Percentiles rank a stretch among this genome's conserved stretches.
Evolutionary conservation across 176 grass and related monocot genomes (phyloP).

Genomic region (Puccinellia tenuiflora): DNA sequence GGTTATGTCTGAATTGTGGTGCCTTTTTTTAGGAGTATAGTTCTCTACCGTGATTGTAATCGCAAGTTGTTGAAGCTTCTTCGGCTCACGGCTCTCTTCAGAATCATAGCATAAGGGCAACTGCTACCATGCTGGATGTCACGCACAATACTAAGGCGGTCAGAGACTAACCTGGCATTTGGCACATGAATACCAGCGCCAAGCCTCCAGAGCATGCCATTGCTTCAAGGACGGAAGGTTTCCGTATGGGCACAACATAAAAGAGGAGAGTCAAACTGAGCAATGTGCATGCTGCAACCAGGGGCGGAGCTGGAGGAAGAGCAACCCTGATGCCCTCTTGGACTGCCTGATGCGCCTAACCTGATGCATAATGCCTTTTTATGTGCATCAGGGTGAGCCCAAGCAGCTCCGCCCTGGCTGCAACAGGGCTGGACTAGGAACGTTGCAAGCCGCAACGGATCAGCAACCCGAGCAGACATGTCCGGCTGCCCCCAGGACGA

Average conservation of each 20-base stretch:
- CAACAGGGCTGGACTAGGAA: not conserved
- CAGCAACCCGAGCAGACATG: not conserved
- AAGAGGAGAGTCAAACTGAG: not conserved
- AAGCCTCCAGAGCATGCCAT: not conserved
- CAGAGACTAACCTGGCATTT: not conserved
- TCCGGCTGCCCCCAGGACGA: not conserved
- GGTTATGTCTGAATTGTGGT: too few relatives aligned
- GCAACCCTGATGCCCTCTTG: too few relatives aligned
- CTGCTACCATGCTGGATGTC: not conserved
- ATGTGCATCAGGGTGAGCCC: too few relatives aligned
- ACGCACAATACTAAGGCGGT: not conserved
- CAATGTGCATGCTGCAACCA: not conserved
- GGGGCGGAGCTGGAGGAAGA: too few relatives aligned
- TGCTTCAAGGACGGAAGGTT: not conserved
- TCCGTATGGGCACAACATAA: not conserved
- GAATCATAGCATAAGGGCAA: too few relatives aligned
- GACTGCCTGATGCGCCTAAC: too few relatives aligned
- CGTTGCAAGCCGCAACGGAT: not conserved
- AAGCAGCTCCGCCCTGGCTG: too few relatives aligned
- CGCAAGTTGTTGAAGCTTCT: too few relatives aligned
- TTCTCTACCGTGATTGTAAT: too few relatives aligned
- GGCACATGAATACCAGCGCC: not conserved
- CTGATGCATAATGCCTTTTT: too few relatives aligned
- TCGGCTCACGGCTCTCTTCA: too few relatives aligned
- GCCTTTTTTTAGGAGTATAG: too few relatives aligned